A percentile compares a stretch with the other conserved stretches of the same genome.
Evolutionary conservation across 352 stramenopile genomes (phyloP).

Genomic region (Globisporangium nagaii): DNA sequence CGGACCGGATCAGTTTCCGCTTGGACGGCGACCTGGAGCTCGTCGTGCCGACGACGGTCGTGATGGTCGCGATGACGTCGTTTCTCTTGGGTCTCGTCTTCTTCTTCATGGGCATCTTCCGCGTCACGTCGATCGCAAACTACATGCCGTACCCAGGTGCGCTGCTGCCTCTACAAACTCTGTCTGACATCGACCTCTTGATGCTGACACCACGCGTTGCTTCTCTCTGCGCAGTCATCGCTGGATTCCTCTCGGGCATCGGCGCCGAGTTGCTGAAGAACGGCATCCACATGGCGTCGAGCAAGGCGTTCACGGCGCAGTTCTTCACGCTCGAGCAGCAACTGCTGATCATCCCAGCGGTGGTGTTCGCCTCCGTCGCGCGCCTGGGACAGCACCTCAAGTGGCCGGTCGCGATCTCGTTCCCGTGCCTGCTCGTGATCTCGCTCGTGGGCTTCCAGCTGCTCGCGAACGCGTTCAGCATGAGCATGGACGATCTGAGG

Average conservation of each 20-base stretch:
- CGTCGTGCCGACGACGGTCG: slow-evolving; percentile 60
- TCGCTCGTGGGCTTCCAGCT: slow-evolving; percentile 63
- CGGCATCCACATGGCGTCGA: slow-evolving; percentile 72
- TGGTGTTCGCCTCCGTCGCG: slow-evolving; percentile 53
- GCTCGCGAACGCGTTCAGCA: slow-evolving; percentile 18
- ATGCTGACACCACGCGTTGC: background rate
- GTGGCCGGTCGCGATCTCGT: slow-evolving; percentile 63
- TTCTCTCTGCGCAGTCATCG: slow-evolving; percentile 40
- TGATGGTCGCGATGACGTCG: slow-evolving; percentile 72
- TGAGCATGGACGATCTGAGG: slow-evolving; percentile 29
- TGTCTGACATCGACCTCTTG: background rate
- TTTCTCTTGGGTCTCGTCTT: slow-evolving; percentile 57
- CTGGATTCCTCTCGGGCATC: slow-evolving; percentile 76
- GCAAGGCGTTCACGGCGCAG: slow-evolving; percentile 35
- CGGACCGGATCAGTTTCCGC: slow-evolving; percentile 51
- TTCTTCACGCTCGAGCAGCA: slow-evolving; percentile 63
- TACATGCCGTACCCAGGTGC: slow-evolving; percentile 77
- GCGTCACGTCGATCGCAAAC: slow-evolving; percentile 74
- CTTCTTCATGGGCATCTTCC: slow-evolving; percentile 60
- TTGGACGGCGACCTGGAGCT: slow-evolving; percentile 55
- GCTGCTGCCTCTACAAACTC: no score
- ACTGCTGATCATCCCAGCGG: slow-evolving; percentile 43
- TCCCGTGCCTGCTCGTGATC: slow-evolving; percentile 54
- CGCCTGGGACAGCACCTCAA: slow-evolving; percentile 54
- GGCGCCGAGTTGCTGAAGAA: slow-evolving; percentile 75